These are phyloP conservation scores for Leptographium flavum DNA, from an alignment of 2,329 filamentous ascomycete genomes.

Conservation along the genomic window DNA sequence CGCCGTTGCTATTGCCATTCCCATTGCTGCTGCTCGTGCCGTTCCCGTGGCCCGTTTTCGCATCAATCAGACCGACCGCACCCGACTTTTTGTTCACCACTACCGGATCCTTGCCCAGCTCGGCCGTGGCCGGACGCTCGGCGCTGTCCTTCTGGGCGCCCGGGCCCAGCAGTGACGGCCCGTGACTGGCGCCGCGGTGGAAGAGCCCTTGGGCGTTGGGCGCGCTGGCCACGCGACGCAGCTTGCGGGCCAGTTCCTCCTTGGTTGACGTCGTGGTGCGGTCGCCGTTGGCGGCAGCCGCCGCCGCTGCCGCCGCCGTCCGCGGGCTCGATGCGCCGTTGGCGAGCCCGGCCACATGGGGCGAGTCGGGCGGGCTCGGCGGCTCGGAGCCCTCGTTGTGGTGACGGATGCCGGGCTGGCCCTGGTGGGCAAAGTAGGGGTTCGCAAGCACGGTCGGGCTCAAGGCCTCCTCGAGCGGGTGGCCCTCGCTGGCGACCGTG, in stretches of 20 bases:
- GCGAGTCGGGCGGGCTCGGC: conserved; percentile 83
- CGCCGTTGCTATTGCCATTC: conserved; percentile 17
- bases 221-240: conserved; percentile 87
- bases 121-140: conserved; percentile 68
- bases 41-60: conserved; percentile 22
- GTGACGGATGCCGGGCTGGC: conserved; percentile 81
- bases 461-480: conserved; percentile 73
- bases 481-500: conserved; percentile 85
- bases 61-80: conserved; percentile 31
- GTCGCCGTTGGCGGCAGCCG: conserved; percentile 42
- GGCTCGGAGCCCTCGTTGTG: conserved; percentile 90
- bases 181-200: conserved; percentile 33
- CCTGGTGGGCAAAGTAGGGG: conserved; percentile 94
- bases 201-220: conserved; percentile 95
- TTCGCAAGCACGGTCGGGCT: conserved; percentile 92
- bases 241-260: conserved; percentile 83
- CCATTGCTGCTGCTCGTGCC: conserved; percentile 13
- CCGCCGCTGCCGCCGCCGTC: conserved; percentile 26
- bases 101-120: conserved; percentile 71
- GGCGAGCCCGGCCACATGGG: conserved; percentile 57
- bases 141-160: conserved; percentile 18
- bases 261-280: conserved; percentile 68
- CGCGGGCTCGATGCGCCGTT: conserved; percentile 25
- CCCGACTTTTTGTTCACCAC: conserved; percentile 39
- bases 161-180: not conserved